phyloP scores from a whole-genome alignment of 164 flowering plant species.

The Echeveria elegans region DNA sequence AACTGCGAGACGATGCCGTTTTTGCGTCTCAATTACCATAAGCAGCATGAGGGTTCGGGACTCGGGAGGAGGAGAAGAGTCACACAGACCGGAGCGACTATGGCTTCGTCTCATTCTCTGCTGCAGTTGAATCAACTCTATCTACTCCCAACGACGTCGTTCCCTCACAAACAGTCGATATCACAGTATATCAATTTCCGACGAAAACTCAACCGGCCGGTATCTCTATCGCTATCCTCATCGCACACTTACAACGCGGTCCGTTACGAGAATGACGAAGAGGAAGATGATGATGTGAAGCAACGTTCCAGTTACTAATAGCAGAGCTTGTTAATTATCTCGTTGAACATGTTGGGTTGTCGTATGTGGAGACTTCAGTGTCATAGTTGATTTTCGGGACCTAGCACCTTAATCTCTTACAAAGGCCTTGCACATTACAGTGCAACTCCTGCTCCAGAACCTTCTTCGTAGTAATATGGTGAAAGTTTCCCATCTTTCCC shows the following conservation, averaged over 20 bases:
- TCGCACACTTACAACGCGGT: background rate
- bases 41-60: background rate
- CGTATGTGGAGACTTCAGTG: background rate
- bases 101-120: background rate
- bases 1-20: too few species aligned
- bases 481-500: constrained; percentile 30
- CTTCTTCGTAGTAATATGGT: constrained; percentile 28
- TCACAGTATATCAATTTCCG: background rate
- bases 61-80: background rate
- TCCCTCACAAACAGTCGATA: background rate
- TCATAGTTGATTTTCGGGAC: background rate
- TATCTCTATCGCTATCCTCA: background rate
- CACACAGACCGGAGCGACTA: background rate
- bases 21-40: too few species aligned
- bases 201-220: background rate
- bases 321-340: too few species aligned
- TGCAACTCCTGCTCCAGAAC: constrained; percentile 6
- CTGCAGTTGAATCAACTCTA: background rate
- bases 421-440: background rate
- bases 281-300: too few species aligned
- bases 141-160: background rate
- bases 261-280: constrained; percentile 4
- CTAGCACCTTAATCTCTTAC: background rate
- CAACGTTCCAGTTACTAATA: too few species aligned
- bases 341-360: too few species aligned